Conservation (phyloP, 1,284 basidiomycete genomes). For the Mycocalia duriaeana region DNA sequence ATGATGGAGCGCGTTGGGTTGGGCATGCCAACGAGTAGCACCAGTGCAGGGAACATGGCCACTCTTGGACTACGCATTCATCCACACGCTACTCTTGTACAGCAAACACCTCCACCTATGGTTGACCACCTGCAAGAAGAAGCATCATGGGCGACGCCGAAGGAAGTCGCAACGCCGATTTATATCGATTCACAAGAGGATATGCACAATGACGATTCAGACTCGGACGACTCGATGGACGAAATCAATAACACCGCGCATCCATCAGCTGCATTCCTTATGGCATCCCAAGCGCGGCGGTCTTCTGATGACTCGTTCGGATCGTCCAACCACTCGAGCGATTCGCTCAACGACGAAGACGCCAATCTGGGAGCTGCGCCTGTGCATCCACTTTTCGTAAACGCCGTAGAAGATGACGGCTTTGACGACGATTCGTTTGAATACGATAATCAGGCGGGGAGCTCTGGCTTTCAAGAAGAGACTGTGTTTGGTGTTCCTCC, state of each 20-base stretch:
- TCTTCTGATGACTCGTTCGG: constrained; percentile 55
- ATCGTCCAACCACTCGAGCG: constrained; percentile 44
- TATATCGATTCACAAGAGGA: too few relatives aligned
- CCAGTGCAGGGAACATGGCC: constrained; percentile 12
- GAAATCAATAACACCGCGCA: constrained; percentile 46
- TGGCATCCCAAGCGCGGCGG: constrained; percentile 36
- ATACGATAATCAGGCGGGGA: constrained; percentile 39
- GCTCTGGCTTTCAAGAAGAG: constrained; percentile 43
- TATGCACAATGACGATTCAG: constrained; percentile 19
- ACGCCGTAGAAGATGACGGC: constrained; percentile 31
- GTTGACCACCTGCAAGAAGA: too few relatives aligned
- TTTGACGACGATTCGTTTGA: constrained; percentile 44
- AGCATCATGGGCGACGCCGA: not conserved
- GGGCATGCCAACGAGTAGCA: constrained; percentile 17
- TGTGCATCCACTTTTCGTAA: constrained; percentile 55
- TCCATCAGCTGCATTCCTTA: constrained; percentile 56
- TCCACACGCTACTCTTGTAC: constrained; percentile 16
- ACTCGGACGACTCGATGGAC: constrained; percentile 43
- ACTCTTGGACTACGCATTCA: constrained; percentile 24
- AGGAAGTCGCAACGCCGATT: not conserved
- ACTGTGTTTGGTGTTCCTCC: constrained; percentile 67
- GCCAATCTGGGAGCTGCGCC: constrained; percentile 32
- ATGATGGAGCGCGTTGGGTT: constrained; percentile 35
- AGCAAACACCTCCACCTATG: constrained; percentile 5
- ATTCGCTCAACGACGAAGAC: constrained; percentile 42